phyloP scores from a whole-genome alignment of 2,329 filamentous ascomycete genomes.

The Colletotrichum zoysiae region DNA sequence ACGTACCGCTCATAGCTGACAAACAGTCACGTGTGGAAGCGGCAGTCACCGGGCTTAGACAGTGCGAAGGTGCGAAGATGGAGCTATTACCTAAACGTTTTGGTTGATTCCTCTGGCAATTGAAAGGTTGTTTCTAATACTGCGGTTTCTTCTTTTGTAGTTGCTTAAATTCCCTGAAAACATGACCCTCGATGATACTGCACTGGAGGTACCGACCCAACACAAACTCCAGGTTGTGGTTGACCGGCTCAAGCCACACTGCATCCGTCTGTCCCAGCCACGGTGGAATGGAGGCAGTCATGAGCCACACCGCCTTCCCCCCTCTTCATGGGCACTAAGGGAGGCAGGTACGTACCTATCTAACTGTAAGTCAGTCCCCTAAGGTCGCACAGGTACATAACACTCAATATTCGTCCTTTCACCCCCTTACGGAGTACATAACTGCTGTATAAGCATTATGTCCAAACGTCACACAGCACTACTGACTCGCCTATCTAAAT shows the following conservation, averaged over 20 bases:
- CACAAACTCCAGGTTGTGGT: not conserved
- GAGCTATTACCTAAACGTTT: not conserved
- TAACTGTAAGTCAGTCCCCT: too few species aligned
- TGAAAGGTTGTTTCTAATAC: not conserved
- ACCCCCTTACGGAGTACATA: too few species aligned
- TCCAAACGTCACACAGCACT: too few species aligned
- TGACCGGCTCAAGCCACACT: not conserved
- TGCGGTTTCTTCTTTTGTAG: not conserved
- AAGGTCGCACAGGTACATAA: too few species aligned
- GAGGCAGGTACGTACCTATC: too few species aligned
- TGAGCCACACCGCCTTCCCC: not conserved
- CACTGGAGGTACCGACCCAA: not conserved
- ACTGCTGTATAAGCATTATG: too few species aligned
- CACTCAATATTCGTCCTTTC: too few species aligned
- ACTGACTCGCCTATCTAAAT: too few species aligned
- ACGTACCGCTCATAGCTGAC: conserved; percentile 23
- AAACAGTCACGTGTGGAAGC: conserved; percentile 27
- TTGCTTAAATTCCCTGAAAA: not conserved
- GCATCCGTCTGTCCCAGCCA: not conserved
- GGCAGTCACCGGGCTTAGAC: not conserved
- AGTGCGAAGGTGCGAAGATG: not conserved
- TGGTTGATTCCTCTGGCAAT: not conserved
- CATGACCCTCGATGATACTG: not conserved
- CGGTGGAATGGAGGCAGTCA: not conserved
- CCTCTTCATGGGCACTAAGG: too few species aligned